phyloP scores from a whole-genome alignment of 2,329 filamentous ascomycete species.

The Alternaria postmessia region DNA sequence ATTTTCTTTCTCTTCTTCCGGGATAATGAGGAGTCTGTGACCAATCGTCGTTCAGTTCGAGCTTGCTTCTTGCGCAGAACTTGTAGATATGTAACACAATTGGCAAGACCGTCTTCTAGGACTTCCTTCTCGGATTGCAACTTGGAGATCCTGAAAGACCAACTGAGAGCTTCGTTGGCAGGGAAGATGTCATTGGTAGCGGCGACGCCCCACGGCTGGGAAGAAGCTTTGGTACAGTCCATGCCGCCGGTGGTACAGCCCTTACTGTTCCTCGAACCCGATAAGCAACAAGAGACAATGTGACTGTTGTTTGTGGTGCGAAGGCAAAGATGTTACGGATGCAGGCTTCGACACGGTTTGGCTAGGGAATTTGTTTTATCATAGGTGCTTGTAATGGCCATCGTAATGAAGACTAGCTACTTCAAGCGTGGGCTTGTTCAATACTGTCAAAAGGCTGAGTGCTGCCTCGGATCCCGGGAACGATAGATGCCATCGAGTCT shows the following conservation, averaged over 20 bases:
- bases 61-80: slow-evolving; percentile 43
- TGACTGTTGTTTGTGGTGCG: neutral
- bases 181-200: neutral
- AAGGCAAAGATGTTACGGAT: neutral
- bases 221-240: neutral
- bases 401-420: neutral
- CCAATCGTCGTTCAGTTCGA: slow-evolving; percentile 33
- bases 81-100: slow-evolving; percentile 43
- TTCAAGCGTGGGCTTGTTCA: neutral
- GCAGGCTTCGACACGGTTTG: neutral
- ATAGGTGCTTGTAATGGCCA: neutral
- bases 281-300: neutral
- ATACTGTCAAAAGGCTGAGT: slow-evolving; percentile 7
- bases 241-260: neutral
- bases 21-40: slow-evolving; percentile 16
- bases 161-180: neutral
- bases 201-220: neutral
- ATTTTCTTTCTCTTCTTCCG: slow-evolving; percentile 44
- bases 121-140: slow-evolving; percentile 35
- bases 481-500: neutral
- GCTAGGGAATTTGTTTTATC: neutral
- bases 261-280: too few species aligned
- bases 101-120: slow-evolving; percentile 40
- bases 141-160: slow-evolving; percentile 12
- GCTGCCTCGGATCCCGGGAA: neutral